A percentile compares a stretch with the other conserved stretches of the same genome.
These are phyloP conservation scores for Candida caryicola DNA, from an alignment of 805 yeast species.

Conservation along the genomic window DNA sequence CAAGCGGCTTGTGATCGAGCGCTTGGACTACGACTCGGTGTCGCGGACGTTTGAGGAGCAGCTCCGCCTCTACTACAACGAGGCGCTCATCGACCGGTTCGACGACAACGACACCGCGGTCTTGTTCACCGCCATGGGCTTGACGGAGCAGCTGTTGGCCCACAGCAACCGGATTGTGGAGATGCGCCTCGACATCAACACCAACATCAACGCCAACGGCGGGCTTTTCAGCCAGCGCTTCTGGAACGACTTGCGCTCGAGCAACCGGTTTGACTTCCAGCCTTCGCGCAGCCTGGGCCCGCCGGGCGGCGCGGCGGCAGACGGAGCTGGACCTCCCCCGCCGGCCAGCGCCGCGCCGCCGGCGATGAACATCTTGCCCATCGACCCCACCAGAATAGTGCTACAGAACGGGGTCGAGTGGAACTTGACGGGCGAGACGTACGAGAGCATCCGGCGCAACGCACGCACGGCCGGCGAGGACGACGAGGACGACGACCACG, in stretches of 20 bases:
- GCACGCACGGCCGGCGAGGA: constrained; percentile 3
- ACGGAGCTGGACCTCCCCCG: not conserved
- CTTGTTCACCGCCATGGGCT: not conserved
- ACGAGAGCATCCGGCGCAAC: constrained; percentile 17
- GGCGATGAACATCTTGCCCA: constrained; percentile 4
- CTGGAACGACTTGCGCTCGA: constrained; percentile 21
- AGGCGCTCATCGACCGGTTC: constrained; percentile 1
- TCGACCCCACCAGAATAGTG: constrained; percentile 22
- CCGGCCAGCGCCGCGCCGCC: not conserved
- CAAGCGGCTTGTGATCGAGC: constrained; percentile 17
- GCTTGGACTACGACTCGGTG: constrained; percentile 21
- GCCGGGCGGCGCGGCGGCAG: not conserved
- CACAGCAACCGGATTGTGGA: constrained; percentile 10
- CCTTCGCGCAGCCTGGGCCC: constrained; percentile 9
- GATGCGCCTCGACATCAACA: constrained; percentile 14
- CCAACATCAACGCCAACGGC: constrained; percentile 18
- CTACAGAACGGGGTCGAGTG: constrained; percentile 16
- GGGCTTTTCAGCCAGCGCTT: constrained; percentile 26
- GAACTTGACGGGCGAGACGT: constrained; percentile 24
- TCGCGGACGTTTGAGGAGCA: constrained; percentile 27
- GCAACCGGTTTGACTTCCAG: constrained; percentile 20
- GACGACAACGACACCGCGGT: not conserved
- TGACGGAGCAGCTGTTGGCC: not conserved
- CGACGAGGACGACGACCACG: not conserved
- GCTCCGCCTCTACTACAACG: constrained; percentile 15